A percentile compares a stretch with the other conserved stretches of the same genome.
These are phyloP conservation scores for Paraglomus brasilianum DNA, from an alignment of 192 early-diverging fungal genomes.

Conservation along the genomic window DNA sequence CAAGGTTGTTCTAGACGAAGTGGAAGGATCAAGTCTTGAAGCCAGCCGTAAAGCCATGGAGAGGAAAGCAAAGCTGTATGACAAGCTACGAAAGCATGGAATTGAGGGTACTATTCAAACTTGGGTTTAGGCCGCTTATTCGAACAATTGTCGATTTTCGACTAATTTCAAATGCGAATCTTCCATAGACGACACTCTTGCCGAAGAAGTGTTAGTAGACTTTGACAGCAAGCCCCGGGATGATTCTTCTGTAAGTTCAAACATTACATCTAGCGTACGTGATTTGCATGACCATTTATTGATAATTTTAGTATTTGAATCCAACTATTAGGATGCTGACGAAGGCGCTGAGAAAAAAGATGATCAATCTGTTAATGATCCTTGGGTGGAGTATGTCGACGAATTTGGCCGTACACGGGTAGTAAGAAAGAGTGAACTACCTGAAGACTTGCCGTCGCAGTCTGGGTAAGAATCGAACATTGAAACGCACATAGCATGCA, in stretches of 20 bases:
- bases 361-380: slow-evolving; percentile 53
- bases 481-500: slow-evolving; percentile 13
- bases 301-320: slow-evolving; percentile 2
- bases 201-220: slow-evolving; percentile 54
- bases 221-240: slow-evolving; percentile 52
- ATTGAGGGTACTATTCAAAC: slow-evolving; percentile 11
- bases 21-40: slow-evolving; percentile 32
- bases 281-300: neutral
- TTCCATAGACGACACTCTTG: slow-evolving; percentile 26
- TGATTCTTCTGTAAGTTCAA: slow-evolving; percentile 20
- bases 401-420: slow-evolving; percentile 73
- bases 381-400: slow-evolving; percentile 73
- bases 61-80: slow-evolving; percentile 60
- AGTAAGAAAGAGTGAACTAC: slow-evolving; percentile 56
- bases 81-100: slow-evolving; percentile 39
- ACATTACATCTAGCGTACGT: neutral
- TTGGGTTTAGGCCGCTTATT: neutral
- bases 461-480: neutral
- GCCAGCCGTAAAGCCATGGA: slow-evolving; percentile 50
- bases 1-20: slow-evolving; percentile 32
- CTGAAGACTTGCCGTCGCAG: slow-evolving; percentile 20
- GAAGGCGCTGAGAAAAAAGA: slow-evolving; percentile 7
- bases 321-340: neutral
- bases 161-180: too few species aligned
- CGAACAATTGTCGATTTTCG: neutral